Evolutionary conservation across 2,329 filamentous ascomycete genomes (phyloP).

Genomic region (Cordyceps javanica): DNA sequence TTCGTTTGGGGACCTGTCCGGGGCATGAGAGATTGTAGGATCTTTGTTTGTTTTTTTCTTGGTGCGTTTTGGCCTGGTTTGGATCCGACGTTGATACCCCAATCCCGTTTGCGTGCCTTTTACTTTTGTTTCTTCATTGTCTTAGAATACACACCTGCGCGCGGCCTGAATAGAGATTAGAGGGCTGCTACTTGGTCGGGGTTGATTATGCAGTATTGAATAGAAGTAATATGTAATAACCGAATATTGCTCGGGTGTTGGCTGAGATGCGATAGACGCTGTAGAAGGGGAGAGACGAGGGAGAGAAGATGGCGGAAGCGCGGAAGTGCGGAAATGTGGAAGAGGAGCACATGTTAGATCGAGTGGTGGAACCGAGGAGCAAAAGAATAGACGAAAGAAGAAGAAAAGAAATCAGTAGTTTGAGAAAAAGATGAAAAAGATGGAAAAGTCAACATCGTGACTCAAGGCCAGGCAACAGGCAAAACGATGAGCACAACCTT

Average conservation of each 20-base stretch:
- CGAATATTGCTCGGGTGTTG: background rate
- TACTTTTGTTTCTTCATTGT: background rate
- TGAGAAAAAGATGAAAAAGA: too few species aligned
- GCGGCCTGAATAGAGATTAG: background rate
- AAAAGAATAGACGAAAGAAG: background rate
- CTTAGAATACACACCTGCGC: background rate
- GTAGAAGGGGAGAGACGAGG: background rate
- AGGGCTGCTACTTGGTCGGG: background rate
- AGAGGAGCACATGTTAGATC: background rate
- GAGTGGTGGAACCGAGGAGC: background rate
- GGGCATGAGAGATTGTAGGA: background rate
- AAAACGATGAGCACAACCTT: background rate
- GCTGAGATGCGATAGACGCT: background rate
- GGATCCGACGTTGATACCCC: constrained; percentile 3
- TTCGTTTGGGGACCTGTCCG: background rate
- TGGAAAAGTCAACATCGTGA: background rate
- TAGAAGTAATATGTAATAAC: constrained; percentile 1
- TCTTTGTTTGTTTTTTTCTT: background rate
- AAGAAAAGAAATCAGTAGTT: background rate
- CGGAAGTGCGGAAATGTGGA: background rate
- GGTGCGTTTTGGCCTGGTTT: background rate
- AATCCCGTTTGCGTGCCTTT: background rate
- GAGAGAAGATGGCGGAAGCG: background rate
- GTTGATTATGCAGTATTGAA: background rate
- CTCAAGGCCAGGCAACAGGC: too few species aligned